These are phyloP conservation scores for Venturia aucupariae DNA, from an alignment of 2,329 filamentous ascomycete species.

Conservation along the genomic window DNA sequence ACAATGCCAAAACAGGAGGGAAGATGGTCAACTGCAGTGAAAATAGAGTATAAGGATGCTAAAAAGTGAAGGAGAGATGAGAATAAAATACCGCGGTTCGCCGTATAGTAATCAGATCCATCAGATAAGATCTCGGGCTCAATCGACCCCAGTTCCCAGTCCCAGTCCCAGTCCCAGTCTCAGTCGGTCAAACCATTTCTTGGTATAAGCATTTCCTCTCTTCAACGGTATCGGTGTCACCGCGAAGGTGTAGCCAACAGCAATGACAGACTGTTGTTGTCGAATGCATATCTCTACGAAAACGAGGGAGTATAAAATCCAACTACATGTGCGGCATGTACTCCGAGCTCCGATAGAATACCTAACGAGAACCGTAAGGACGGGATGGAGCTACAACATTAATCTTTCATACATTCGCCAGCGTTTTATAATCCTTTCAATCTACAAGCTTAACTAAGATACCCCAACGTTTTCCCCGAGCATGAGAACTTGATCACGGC, in stretches of 20 bases:
- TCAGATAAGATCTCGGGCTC: not conserved
- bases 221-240: too few relatives aligned
- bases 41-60: too few relatives aligned
- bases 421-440: not conserved
- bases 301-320: not conserved
- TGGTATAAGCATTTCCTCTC: too few relatives aligned
- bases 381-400: not conserved
- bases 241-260: not conserved
- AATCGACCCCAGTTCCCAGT: too few relatives aligned
- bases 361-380: not conserved
- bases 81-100: too few relatives aligned
- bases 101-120: not conserved
- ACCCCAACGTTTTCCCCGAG: not conserved
- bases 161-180: too few relatives aligned
- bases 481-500: not conserved
- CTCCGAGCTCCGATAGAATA: not conserved
- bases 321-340: not conserved
- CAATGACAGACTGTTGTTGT: not conserved
- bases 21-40: not conserved
- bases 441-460: not conserved
- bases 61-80: too few relatives aligned
- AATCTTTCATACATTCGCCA: not conserved
- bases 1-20: not conserved
- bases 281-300: not conserved
- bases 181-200: too few relatives aligned